Evolutionary conservation across 2,329 filamentous ascomycete genomes (phyloP).

Genomic region (Simplicillium aogashimaense): DNA sequence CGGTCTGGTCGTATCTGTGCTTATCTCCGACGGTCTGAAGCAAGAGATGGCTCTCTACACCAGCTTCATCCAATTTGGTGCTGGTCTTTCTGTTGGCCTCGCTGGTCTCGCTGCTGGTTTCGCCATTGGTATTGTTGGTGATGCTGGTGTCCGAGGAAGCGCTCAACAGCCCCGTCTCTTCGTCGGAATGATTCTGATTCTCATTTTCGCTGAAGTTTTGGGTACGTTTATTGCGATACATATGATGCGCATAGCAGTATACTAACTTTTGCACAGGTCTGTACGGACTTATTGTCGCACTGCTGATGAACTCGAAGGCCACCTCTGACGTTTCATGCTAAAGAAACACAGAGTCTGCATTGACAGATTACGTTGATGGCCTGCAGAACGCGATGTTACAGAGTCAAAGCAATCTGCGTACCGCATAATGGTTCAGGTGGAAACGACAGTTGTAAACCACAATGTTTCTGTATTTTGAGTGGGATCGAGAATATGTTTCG

Average conservation of each 20-base stretch:
- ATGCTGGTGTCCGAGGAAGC: slow-evolving; percentile 79
- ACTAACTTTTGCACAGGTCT: slow-evolving; percentile 53
- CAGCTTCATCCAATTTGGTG: slow-evolving; percentile 77
- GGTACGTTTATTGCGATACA: slow-evolving; percentile 45
- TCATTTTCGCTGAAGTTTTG: slow-evolving; percentile 99
- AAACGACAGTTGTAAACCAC: no score
- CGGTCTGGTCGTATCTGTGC: slow-evolving; percentile 77
- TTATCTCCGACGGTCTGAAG: slow-evolving; percentile 71
- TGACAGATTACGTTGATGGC: neutral
- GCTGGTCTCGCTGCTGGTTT: slow-evolving; percentile 78
- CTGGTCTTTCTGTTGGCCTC: slow-evolving; percentile 72
- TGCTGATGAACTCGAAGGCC: slow-evolving; percentile 98
- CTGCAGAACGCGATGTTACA: slow-evolving; percentile 3
- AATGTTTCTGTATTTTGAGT: neutral
- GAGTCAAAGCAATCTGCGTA: neutral
- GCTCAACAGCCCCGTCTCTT: slow-evolving; percentile 79
- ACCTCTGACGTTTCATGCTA: slow-evolving; percentile 27
- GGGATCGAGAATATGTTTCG: slow-evolving; percentile 7
- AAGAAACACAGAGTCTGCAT: no score
- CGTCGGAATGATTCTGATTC: slow-evolving; percentile 97
- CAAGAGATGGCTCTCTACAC: slow-evolving; percentile 69
- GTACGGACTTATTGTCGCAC: slow-evolving; percentile 95
- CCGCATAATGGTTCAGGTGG: no score
- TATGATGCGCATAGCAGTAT: slow-evolving; percentile 3
- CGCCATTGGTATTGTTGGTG: slow-evolving; percentile 80